Evolutionary conservation across 352 stramenopile genomes (phyloP).

Genomic region (Phytophthora citrophthora): DNA sequence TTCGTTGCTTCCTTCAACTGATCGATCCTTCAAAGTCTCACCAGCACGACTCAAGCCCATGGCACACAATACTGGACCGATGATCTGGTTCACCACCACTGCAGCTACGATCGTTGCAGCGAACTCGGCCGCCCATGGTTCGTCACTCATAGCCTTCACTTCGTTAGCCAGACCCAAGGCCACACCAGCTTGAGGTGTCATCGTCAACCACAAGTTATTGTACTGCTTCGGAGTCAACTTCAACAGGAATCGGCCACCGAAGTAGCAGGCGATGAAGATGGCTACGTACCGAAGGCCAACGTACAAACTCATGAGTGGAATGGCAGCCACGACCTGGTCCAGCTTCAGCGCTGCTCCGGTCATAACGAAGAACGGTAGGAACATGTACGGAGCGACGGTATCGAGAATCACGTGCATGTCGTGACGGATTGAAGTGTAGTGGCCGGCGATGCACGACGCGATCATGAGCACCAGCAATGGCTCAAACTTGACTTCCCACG

Average conservation of each 20-base stretch:
- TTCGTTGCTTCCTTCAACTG: constrained; percentile 2
- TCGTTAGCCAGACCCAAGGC: constrained; percentile 68
- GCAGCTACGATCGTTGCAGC: constrained; percentile 67
- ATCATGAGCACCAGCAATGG: constrained; percentile 72
- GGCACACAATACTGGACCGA: constrained; percentile 64
- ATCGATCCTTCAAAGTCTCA: constrained; percentile 47
- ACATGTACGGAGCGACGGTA: constrained; percentile 68
- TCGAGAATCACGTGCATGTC: constrained; percentile 83
- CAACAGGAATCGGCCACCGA: constrained; percentile 58
- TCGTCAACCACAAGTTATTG: constrained; percentile 78
- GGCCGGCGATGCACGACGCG: constrained; percentile 64
- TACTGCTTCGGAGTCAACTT: constrained; percentile 64
- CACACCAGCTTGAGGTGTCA: constrained; percentile 71
- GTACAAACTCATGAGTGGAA: constrained; percentile 72
- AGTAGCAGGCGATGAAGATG: constrained; percentile 72
- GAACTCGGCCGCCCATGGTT: constrained; percentile 66
- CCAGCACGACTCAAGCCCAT: constrained; percentile 58
- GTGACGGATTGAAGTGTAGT: constrained; percentile 61
- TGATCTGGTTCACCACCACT: constrained; percentile 75
- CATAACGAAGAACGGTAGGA: constrained; percentile 80
- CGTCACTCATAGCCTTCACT: constrained; percentile 57
- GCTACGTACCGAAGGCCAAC: constrained; percentile 61
- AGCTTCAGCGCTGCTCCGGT: constrained; percentile 70
- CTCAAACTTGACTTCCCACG: constrained; percentile 76
- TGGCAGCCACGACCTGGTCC: constrained; percentile 59